These are phyloP conservation scores for Neofusicoccum kwambonambiense DNA, from an alignment of 2,329 filamentous ascomycete genomes.

Conservation along the genomic window DNA sequence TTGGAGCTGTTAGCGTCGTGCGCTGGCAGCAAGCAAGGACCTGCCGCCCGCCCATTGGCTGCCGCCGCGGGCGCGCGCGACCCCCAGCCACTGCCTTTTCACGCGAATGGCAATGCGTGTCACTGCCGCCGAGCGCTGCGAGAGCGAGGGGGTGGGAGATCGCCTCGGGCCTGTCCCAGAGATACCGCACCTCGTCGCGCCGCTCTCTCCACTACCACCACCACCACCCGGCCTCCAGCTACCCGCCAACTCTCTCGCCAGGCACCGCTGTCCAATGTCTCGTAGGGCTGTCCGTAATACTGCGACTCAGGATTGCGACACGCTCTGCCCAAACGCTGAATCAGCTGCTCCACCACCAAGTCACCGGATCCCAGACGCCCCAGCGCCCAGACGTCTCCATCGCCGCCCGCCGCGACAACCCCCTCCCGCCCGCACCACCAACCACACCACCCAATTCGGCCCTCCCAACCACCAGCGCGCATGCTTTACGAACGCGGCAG, in stretches of 20 bases:
- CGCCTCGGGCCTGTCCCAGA: neutral
- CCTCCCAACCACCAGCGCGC: neutral
- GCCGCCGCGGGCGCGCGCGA: neutral
- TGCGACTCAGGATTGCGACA: conserved; percentile 12
- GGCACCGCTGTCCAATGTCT: conserved; percentile 16
- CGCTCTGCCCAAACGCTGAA: neutral
- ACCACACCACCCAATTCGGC: neutral
- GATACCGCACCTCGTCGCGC: neutral
- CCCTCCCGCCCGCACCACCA: conserved; percentile 1
- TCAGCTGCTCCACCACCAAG: conserved; percentile 8
- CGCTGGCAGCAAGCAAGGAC: conserved; percentile 3
- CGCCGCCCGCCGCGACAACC: conserved; percentile 3
- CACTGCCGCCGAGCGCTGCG: neutral
- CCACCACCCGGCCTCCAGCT: neutral
- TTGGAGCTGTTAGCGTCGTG: neutral
- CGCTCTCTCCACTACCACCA: neutral
- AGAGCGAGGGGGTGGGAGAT: conserved; percentile 8
- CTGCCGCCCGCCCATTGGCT: neutral
- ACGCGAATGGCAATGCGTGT: conserved; percentile 5
- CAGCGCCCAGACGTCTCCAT: conserved; percentile 2
- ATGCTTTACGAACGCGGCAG: conserved; percentile 17
- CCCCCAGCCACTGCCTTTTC: conserved; percentile 5
- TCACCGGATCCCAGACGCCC: conserved; percentile 9
- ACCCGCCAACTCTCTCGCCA: neutral
- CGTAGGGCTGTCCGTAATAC: conserved; percentile 14